These are phyloP conservation scores for Schwanniomyces vanrijiae DNA, from an alignment of 805 yeast genomes.

Conservation along the genomic window DNA sequence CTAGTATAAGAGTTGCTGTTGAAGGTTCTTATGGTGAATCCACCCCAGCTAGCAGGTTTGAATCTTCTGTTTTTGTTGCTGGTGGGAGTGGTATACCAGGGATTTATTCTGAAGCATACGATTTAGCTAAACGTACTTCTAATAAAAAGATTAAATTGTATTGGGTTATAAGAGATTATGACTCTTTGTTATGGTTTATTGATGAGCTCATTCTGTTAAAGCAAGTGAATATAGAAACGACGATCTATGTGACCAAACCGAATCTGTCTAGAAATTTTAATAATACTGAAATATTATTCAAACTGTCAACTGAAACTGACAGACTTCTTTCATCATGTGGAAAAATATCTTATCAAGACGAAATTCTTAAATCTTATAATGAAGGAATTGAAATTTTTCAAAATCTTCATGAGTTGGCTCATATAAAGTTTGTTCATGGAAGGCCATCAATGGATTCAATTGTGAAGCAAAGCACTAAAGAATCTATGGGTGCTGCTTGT, in stretches of 20 bases:
- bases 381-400: slow-evolving; percentile 7
- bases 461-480: slow-evolving; percentile 29
- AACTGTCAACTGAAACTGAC: background rate
- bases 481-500: slow-evolving; percentile 36
- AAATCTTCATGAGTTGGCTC: slow-evolving; percentile 10
- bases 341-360: background rate
- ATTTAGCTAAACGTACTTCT: slow-evolving; percentile 9
- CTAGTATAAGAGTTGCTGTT: slow-evolving; percentile 30
- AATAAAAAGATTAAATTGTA: slow-evolving; percentile 37
- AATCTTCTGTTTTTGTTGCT: slow-evolving; percentile 33
- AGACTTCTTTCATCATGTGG: background rate
- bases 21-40: slow-evolving; percentile 41
- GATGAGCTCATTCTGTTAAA: slow-evolving; percentile 39
- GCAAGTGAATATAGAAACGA: slow-evolving; percentile 26
- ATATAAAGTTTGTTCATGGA: slow-evolving; percentile 35
- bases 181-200: slow-evolving; percentile 50
- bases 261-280: background rate
- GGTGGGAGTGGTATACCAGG: slow-evolving; percentile 46
- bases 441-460: slow-evolving; percentile 45
- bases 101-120: slow-evolving; percentile 33
- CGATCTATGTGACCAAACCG: slow-evolving; percentile 31
- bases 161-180: slow-evolving; percentile 58
- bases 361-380: slow-evolving; percentile 6
- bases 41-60: slow-evolving; percentile 28
- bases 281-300: background rate